These are phyloP conservation scores for Ceratocystis lukuohia DNA, from an alignment of 2,329 filamentous ascomycete species.

Conservation along the genomic window DNA sequence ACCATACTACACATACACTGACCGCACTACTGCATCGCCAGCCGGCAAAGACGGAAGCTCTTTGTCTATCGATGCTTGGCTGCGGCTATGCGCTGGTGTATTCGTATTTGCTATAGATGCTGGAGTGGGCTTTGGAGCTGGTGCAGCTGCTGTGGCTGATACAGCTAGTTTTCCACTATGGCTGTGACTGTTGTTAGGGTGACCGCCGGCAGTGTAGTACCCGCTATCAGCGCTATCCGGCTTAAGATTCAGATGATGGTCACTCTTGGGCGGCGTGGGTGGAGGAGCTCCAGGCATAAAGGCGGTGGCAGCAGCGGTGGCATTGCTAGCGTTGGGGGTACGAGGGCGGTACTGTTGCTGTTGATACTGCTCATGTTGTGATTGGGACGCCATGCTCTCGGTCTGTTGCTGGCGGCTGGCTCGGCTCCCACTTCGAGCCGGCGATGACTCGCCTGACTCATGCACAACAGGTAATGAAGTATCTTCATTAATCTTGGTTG, in stretches of 20 bases:
- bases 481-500: constrained; percentile 24
- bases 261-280: constrained; percentile 36
- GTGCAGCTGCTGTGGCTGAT: background rate
- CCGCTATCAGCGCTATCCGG: constrained; percentile 37
- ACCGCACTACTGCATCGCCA: constrained; percentile 18
- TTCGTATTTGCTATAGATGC: too few species aligned
- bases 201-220: constrained; percentile 27
- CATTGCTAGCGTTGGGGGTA: constrained; percentile 27
- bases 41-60: constrained; percentile 43
- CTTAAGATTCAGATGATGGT: constrained; percentile 29
- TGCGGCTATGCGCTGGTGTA: constrained; percentile 17
- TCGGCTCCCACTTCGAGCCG: constrained; percentile 44
- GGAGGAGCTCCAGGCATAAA: constrained; percentile 24
- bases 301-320: constrained; percentile 24
- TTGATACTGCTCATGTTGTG: background rate
- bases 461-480: constrained; percentile 67
- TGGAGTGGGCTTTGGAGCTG: constrained; percentile 1
- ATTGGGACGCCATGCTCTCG: background rate
- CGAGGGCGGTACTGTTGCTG: constrained; percentile 25
- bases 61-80: constrained; percentile 47
- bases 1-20: constrained; percentile 16
- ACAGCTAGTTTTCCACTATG: background rate
- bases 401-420: constrained; percentile 31
- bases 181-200: background rate
- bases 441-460: constrained; percentile 68